phyloP scores from a whole-genome alignment of 208 protist species.

The Acanthamoeba culbertsoni region DNA sequence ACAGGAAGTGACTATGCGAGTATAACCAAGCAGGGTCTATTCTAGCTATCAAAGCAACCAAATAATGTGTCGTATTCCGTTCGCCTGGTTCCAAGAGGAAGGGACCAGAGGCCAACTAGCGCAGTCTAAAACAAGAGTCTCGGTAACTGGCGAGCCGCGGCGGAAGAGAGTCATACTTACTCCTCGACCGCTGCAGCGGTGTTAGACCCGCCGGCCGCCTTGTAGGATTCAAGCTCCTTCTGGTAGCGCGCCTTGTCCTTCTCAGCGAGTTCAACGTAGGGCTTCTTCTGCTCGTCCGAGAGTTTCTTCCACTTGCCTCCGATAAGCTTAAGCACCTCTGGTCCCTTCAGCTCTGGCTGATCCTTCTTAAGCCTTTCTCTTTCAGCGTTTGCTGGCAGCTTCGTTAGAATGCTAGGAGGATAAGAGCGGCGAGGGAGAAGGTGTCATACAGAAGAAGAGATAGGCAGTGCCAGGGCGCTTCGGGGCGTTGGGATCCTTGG shows the following conservation, averaged over 20 bases:
- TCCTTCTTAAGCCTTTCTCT: not conserved
- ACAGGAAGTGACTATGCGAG: not conserved
- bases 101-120: too few relatives aligned
- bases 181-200: too few relatives aligned
- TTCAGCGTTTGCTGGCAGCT: not conserved
- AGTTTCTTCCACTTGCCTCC: constrained; percentile 25
- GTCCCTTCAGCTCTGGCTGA: constrained; percentile 8
- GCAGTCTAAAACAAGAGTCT: too few relatives aligned
- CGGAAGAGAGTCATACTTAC: too few relatives aligned
- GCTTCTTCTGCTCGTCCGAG: constrained; percentile 42
- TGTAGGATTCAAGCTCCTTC: constrained; percentile 5
- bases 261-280: not conserved
- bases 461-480: not conserved
- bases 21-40: too few relatives aligned
- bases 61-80: too few relatives aligned
- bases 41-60: too few relatives aligned
- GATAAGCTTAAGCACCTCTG: not conserved
- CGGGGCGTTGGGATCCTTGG: constrained; percentile 7
- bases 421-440: not conserved
- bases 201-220: constrained; percentile 4
- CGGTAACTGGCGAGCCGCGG: too few relatives aligned
- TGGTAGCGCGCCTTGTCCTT: constrained; percentile 62
- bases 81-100: too few relatives aligned
- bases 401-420: not conserved
- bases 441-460: not conserved